Conservation (phyloP, 23 red algal genomes). For the Gracilaria domingensis region DNA sequence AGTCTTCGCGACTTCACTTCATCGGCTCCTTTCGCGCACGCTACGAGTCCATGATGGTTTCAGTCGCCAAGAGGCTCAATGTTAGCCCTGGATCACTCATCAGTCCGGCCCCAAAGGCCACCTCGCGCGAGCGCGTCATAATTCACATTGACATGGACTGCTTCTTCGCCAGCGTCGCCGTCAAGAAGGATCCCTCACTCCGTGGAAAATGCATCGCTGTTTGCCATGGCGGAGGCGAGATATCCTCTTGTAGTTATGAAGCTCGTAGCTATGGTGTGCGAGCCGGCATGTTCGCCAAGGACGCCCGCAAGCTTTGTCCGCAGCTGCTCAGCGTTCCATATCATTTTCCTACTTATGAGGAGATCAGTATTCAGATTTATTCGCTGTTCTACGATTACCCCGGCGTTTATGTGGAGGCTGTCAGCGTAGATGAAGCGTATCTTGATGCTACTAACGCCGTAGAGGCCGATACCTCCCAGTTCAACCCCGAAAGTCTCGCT, state of each 20-base stretch:
- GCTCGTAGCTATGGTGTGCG: constrained; percentile 87
- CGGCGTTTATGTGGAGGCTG: constrained; percentile 80
- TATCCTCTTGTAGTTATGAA: constrained; percentile 92
- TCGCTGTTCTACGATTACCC: constrained; percentile 71
- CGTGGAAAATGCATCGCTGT: constrained; percentile 83
- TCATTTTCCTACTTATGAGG: constrained; percentile 89
- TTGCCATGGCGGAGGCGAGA: constrained; percentile 92
- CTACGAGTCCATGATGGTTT: constrained; percentile 88
- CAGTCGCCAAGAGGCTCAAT: constrained; percentile 58
- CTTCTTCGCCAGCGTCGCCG: constrained; percentile 95
- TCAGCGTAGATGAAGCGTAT: constrained; percentile 96
- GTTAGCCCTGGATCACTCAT: constrained; percentile 35
- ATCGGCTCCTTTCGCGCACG: constrained; percentile 97
- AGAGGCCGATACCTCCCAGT: not conserved
- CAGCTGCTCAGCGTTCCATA: constrained; percentile 85
- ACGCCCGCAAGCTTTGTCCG: constrained; percentile 83
- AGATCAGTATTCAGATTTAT: constrained; percentile 78
- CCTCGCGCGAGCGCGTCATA: constrained; percentile 58
- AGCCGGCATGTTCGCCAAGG: constrained; percentile 90
- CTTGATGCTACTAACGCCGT: constrained; percentile 77
- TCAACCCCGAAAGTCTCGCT: constrained; percentile 61
- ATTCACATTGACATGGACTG: constrained; percentile 98
- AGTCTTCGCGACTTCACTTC: constrained; percentile 95
- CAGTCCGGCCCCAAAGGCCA: constrained; percentile 9
- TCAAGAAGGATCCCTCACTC: constrained; percentile 73